Evolutionary conservation across 345 rosid species (phyloP), one percentile per base, ranked within the genome.

Genomic region (Odontarrhena argentea): DNA sequence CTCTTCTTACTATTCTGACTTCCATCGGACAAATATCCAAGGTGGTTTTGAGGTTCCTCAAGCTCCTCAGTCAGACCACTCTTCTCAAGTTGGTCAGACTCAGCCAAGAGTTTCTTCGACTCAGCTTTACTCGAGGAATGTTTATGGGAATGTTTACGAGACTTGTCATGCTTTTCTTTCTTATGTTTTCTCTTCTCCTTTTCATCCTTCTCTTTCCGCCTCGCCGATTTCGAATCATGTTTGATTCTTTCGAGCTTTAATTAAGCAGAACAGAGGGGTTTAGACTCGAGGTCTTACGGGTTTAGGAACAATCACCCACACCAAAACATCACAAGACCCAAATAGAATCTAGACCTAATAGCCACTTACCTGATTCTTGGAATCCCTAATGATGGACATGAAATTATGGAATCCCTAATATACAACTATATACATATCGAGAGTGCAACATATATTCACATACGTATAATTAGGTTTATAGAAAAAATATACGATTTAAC

Each of bases 1-100:
- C 80, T 74, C 74, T 81, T 78, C 41, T 78, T 82, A 47, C 78
- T 65, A 70, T 76, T 80, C 44, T 78, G 75, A 9, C 69, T 77
- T 9, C 82, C 79, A 48, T 85, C 90, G 13, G 87, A 79, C 8
- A 76, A 14, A 45, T 73, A 77, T 3, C 81, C 75, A 4, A 32
- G 69, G 9, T 49, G 55, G 42, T 73, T 49, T 55, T 73, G 56
- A 77, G 68, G 58, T 0, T 36, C 38, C 6, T 52, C 79, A 38
- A 57, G 68, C 70, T 75, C 79, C 9, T 51, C 75, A 2, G 71
- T 70, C 22, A 75, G 42, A 44, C 40, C 71, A 59, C 68, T 58
- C 52, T 65, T 69, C 57, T 69, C 77, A 37, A 67, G 73, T 9
- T 41, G 38, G 0, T 47, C 79, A 4, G 57, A 57, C 25, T 76